phyloP scores from a whole-genome alignment of 306 rosid species.

The Cyclanthera cordifolia region DNA sequence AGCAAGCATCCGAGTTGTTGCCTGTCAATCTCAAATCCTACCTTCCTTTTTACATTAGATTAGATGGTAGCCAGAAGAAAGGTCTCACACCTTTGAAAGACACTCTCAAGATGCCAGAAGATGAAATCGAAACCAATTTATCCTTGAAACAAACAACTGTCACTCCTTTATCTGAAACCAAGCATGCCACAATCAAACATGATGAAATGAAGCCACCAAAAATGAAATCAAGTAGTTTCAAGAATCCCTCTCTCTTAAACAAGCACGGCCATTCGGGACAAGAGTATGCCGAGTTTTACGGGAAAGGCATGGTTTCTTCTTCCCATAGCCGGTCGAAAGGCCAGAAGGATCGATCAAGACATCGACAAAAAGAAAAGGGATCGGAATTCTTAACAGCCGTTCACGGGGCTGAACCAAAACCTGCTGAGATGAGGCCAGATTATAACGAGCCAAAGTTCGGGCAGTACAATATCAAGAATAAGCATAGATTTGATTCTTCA shows the following conservation, averaged over 20 bases:
- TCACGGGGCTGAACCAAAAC: not conserved
- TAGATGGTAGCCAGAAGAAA: conserved; percentile 20
- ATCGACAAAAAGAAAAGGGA: conserved; percentile 6
- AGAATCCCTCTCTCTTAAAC: conserved; percentile 4
- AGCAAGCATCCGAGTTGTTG: conserved; percentile 50
- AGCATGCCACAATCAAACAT: conserved; percentile 43
- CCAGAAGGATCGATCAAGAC: conserved; percentile 9
- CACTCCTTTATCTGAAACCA: conserved; percentile 38
- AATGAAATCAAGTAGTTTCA: conserved; percentile 21
- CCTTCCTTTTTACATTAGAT: conserved; percentile 42
- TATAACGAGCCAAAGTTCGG: not conserved
- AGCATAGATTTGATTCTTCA: not conserved
- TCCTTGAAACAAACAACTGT: conserved; percentile 35
- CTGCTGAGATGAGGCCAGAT: not conserved
- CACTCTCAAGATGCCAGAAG: conserved; percentile 74
- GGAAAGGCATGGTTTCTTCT: conserved; percentile 7
- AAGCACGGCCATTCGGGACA: conserved; percentile 7
- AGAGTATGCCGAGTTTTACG: conserved; percentile 10
- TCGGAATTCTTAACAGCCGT: not conserved
- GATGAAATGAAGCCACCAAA: conserved; percentile 64
- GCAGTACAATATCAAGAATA: not conserved
- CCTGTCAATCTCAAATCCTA: conserved; percentile 32
- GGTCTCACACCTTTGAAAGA: conserved; percentile 68
- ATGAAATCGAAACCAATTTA: conserved; percentile 27
- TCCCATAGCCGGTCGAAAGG: conserved; percentile 2